These are phyloP conservation scores for Phytophthora quininea DNA, from an alignment of 352 stramenopile species.

Conservation along the genomic window DNA sequence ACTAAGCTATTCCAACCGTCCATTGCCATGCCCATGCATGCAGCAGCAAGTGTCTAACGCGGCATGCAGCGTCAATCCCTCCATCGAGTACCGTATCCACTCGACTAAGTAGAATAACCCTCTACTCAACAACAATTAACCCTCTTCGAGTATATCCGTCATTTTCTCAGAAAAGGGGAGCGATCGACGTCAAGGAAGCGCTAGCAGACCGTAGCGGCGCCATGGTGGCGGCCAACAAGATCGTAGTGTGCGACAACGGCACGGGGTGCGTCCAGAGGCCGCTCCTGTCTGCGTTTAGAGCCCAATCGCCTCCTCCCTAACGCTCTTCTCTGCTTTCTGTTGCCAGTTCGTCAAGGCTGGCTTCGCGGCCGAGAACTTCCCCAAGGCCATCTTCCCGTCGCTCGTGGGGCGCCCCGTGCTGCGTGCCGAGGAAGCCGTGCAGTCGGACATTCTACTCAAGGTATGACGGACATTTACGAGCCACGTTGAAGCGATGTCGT, in stretches of 20 bases:
- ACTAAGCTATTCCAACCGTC: constrained; percentile 31
- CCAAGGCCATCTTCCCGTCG: constrained; percentile 94
- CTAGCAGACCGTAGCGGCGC: constrained; percentile 3
- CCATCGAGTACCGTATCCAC: constrained; percentile 1
- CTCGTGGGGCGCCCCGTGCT: constrained; percentile 95
- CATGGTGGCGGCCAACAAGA: constrained; percentile 89
- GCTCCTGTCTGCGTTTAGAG: neutral
- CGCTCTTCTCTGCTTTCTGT: neutral
- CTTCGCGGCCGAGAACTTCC: constrained; percentile 96
- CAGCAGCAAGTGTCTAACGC: neutral
- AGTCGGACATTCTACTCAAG: constrained; percentile 88
- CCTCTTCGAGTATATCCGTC: neutral
- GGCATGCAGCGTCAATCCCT: neutral
- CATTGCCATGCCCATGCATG: too few species aligned
- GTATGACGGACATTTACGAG: constrained; percentile 21
- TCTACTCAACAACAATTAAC: too few species aligned
- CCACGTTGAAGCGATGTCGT: constrained; percentile 5
- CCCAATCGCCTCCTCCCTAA: neutral
- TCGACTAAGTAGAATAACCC: constrained; percentile 13
- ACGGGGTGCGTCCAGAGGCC: constrained; percentile 59
- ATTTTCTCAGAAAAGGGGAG: constrained; percentile 3
- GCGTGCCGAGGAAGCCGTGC: constrained; percentile 91
- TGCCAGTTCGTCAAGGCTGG: constrained; percentile 90
- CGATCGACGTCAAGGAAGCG: constrained; percentile 4
- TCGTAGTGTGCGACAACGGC: constrained; percentile 90